Base-by-base conservation (phyloP, 2,329 filamentous ascomycete genomes). In the Talaromyces pinophilus region DNA sequence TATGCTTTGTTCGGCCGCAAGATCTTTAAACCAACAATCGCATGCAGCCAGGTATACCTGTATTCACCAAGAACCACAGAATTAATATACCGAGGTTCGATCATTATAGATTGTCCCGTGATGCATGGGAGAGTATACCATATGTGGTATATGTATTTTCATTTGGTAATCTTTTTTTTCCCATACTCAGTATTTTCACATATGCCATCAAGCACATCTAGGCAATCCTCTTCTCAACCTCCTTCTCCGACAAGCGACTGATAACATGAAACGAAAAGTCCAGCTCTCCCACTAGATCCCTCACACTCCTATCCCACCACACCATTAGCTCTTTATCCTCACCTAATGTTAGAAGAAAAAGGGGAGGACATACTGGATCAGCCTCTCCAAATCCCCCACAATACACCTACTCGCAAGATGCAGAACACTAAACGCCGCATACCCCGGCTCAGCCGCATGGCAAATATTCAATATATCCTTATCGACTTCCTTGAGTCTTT, bases 401-500 rank as follows among this genome's bases (percentile, higher is more conserved):
- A 93, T 85, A 67, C 91, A 87, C 64, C 86, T 82, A 63, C 87
- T 90, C 68, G 88, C 89, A 46, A 93, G 87, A 73, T 92, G 90
- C 70, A 92, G 80, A 8, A 92, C 89, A 0, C 90, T 90, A 77
- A 92, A 93, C 62, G 90, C 89, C 2, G 88, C 87, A 77, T 92
- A 92, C 0, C 90, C 90, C 0, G 88, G 88, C 74, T 92, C 88
- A 1, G 87, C 84, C 67, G 92, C 85, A 74, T 92, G 88, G 67
- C 82, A 76, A 2, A 90, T 78, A 69, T 85, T 86, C 19, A 92
- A 74, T 13, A 92, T 87, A 62, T 86, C 84, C 3, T 80, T 78
- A 70, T 89, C 86, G 1, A 91, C 76, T 1, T 81, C 80, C 59
- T 89, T 85, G 0, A 92, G 79, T n/a, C 84, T 82, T 15, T 82